Evolutionary conservation across 352 stramenopile genomes (phyloP).

Genomic region (Blastocystis sp.): DNA sequence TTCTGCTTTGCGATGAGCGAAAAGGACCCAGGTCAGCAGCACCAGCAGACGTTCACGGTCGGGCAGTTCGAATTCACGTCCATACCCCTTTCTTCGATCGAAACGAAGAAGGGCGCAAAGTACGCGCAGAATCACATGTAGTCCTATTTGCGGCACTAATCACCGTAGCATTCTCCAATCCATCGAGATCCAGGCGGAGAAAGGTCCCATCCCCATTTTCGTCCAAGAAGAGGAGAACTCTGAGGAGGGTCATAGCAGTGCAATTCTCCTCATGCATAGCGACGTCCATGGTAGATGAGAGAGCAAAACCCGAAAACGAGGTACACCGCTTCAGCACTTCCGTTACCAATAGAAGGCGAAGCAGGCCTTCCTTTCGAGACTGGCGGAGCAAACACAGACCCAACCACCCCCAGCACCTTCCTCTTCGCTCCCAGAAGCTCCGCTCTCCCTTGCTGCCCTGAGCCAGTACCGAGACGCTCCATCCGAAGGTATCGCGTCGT

Average conservation of each 20-base stretch:
- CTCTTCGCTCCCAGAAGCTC: neutral
- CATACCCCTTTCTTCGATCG: constrained; percentile 8
- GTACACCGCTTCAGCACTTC: neutral
- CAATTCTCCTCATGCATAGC: too few relatives aligned
- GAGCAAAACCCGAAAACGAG: neutral
- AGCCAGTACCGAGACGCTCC: neutral
- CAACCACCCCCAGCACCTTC: neutral
- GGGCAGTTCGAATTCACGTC: constrained; percentile 68
- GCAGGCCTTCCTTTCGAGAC: neutral
- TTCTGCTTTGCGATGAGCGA: constrained; percentile 9
- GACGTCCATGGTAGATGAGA: constrained; percentile 27
- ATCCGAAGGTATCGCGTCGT: neutral
- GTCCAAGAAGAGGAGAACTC: neutral
- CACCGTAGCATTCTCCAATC: constrained; percentile 41
- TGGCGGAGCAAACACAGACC: neutral
- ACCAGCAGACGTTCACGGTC: constrained; percentile 3
- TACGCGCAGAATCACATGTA: constrained; percentile 22
- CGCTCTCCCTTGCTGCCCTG: constrained; percentile 27
- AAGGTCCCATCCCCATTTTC: constrained; percentile 14
- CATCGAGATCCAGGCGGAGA: constrained; percentile 55
- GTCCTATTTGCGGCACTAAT: too few relatives aligned
- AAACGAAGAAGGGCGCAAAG: neutral
- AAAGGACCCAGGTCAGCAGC: neutral
- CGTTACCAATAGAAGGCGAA: neutral
- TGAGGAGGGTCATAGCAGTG: neutral